Percentiles rank a stretch among this genome's conserved stretches.
These are phyloP conservation scores for Cerrena zonata DNA, from an alignment of 1,284 basidiomycete species.

Conservation along the genomic window DNA sequence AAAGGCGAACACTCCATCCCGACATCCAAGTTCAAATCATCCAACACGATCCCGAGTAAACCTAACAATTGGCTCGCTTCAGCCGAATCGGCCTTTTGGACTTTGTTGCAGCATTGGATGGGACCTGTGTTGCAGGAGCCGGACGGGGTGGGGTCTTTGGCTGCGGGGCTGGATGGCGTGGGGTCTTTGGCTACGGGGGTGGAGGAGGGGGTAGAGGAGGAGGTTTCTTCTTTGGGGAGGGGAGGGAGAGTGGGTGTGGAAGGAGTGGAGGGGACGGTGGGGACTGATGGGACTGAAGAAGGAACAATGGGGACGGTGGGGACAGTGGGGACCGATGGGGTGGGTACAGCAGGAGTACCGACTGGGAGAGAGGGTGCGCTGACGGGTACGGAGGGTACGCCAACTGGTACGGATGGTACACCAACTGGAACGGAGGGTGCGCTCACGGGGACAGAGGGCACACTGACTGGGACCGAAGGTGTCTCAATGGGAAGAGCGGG, in stretches of 20 bases:
- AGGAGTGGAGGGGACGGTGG: conserved; percentile 8
- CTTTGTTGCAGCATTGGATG: conserved; percentile 18
- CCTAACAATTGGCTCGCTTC: background rate
- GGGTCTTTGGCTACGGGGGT: background rate
- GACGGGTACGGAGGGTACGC: background rate
- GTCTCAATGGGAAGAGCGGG: background rate
- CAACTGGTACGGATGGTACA: background rate
- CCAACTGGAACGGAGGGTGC: no score
- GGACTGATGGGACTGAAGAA: conserved; percentile 2
- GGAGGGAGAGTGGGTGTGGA: background rate
- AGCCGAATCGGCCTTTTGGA: conserved; percentile 12
- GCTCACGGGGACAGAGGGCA: background rate
- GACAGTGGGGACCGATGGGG: background rate
- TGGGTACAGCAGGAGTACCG: background rate
- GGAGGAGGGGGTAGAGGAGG: background rate
- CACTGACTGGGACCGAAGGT: no score
- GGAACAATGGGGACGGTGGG: background rate
- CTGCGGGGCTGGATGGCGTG: background rate
- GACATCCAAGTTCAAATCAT: conserved; percentile 3
- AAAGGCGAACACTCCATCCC: conserved; percentile 7
- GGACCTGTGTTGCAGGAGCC: conserved; percentile 16
- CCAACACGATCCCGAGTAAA: background rate
- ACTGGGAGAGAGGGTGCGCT: background rate
- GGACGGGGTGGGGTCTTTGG: background rate
- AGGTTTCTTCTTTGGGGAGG: background rate